Evolutionary conservation across 805 yeast species (phyloP), one percentile per base, ranked within the genome.

Genomic region (Naumovozyma baii): DNA sequence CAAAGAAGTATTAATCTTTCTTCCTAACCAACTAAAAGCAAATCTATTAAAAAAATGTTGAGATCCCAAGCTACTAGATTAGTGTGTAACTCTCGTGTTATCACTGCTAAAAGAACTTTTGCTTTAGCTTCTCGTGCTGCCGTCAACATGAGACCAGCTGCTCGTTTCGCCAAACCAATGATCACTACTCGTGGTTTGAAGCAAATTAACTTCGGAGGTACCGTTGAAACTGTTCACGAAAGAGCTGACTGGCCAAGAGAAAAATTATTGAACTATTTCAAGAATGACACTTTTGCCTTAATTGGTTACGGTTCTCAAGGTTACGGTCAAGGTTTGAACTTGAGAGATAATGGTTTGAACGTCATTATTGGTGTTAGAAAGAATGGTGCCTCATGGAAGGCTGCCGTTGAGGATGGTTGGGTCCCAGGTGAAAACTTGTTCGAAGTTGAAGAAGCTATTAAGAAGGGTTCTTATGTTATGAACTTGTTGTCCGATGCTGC

Each of bases 251-350:
- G 98, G 98, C 98, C 98, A 71, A 77, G 82, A 68, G 97, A 90
- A 73, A 90, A 84, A 76, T 76, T 92, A 62, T 76, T 81, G 50
- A 88, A 86, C 62, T 92, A 88, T 78, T 92, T 92, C 87, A 90
- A 92, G 79, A 74, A 88, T 70, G 97, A 92, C 68, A 92, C 98
- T 47, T 74, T 92, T 63, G 97, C 98, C 54, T 72, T 92, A 63
- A 88, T 92, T 57, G 98, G 98, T 71, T 92, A 92, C 80, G 98
- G 98, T 66, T 90, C 98, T 54, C 98, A 92, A 75, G 98, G 98
- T 77, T 90, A 92, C 78, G 98, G 98, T 67, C 98, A 92, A 76
- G 97, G 96, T 72, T 80, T 92, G 59, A 92, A 92, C 87, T 74
- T 94, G 74, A 85, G 98, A 74, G 98, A 92, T 78, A 90, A 92